Percentiles rank a stretch among this genome's conserved stretches.
Evolutionary conservation across 208 protist species (phyloP).

Genomic region (Acanthamoeba healyi): DNA sequence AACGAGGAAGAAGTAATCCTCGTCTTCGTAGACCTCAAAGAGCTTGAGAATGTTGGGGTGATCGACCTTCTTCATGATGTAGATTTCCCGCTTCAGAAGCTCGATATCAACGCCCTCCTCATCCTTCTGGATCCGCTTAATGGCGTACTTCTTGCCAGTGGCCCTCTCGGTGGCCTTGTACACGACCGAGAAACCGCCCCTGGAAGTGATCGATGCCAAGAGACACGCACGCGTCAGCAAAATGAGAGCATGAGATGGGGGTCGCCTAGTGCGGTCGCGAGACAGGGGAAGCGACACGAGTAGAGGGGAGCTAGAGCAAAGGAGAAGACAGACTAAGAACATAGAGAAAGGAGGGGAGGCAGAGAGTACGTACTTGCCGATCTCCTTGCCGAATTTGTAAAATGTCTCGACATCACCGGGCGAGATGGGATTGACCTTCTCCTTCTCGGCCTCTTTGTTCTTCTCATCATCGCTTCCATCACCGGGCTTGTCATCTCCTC

Average conservation of each 20-base stretch:
- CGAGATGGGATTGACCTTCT: slow-evolving; percentile 47
- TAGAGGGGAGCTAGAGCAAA: background rate
- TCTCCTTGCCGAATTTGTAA: slow-evolving; percentile 73
- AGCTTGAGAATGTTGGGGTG: slow-evolving; percentile 77
- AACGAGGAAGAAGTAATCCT: slow-evolving; percentile 73
- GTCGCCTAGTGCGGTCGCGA: too few relatives aligned
- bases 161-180: slow-evolving; percentile 62
- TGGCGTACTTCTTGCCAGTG: slow-evolving; percentile 68
- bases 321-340: background rate
- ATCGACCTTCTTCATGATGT: slow-evolving; percentile 75
- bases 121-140: slow-evolving; percentile 74
- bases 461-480: background rate
- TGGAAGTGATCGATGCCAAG: too few relatives aligned
- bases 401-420: slow-evolving; percentile 50
- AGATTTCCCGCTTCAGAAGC: slow-evolving; percentile 69
- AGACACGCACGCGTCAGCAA: too few relatives aligned
- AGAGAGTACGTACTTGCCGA: slow-evolving; percentile 49
- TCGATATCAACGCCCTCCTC: slow-evolving; percentile 71
- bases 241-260: too few relatives aligned
- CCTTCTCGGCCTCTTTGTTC: background rate
- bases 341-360: background rate
- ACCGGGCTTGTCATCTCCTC: background rate
- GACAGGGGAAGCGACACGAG: too few relatives aligned
- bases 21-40: slow-evolving; percentile 69
- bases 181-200: slow-evolving; percentile 70